Evolutionary conservation across 228 moss, liverwort and hornwort species (phyloP).

Genomic region (Sphagnum fallax): DNA sequence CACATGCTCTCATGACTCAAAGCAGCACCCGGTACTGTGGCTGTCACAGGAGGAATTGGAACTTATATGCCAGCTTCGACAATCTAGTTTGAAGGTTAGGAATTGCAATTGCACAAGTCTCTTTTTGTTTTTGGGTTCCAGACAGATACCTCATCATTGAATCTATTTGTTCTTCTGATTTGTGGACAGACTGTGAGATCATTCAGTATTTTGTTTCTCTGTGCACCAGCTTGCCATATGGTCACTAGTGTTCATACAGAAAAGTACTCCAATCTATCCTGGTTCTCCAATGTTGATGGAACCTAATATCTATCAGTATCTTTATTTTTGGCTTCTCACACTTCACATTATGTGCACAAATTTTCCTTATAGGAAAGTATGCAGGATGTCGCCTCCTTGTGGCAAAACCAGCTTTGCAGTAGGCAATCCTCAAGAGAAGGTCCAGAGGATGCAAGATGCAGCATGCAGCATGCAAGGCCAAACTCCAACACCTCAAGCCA

Average conservation of each 20-base stretch:
- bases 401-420: background rate
- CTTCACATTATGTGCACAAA: too few species aligned
- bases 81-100: constrained; percentile 29
- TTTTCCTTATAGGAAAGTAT: background rate
- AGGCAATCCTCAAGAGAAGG: background rate
- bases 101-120: background rate
- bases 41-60: constrained; percentile 41
- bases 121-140: background rate
- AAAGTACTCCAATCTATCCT: background rate
- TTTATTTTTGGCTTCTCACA: too few species aligned
- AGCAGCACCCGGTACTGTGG: constrained; percentile 19
- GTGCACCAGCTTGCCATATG: background rate
- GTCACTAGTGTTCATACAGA: background rate
- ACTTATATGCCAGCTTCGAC: constrained; percentile 33
- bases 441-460: background rate
- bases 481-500: constrained; percentile 10
- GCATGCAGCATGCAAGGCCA: background rate
- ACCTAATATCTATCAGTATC: background rate
- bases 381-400: background rate
- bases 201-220: background rate
- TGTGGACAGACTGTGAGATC: too few species aligned
- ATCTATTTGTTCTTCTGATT: too few species aligned
- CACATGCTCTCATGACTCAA: background rate
- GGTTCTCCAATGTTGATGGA: background rate
- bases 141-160: background rate